Conservation (phyloP, 1,139 yeast genomes). For the Entelexis paramagnoliae region DNA sequence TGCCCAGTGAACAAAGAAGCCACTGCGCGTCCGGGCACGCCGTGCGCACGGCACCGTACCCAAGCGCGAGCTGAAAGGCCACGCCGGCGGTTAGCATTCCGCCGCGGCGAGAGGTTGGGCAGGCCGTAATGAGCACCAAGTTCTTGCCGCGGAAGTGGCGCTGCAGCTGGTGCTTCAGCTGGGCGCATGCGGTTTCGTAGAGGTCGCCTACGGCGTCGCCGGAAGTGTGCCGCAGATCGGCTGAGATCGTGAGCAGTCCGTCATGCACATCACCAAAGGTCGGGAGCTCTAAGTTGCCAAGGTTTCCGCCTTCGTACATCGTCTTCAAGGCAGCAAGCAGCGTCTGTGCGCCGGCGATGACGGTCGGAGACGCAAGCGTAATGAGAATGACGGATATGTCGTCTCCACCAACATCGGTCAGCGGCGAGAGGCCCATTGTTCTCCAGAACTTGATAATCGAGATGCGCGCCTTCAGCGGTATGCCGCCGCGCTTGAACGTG, state of each 20-base stretch:
- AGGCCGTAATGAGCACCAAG: constrained; percentile 13
- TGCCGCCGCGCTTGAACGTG: constrained; percentile 27
- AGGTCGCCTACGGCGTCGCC: constrained; percentile 24
- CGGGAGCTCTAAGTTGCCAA: constrained; percentile 30
- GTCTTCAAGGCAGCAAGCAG: constrained; percentile 28
- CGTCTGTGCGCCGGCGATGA: constrained; percentile 25
- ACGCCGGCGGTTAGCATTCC: constrained; percentile 19
- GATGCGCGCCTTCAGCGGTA: constrained; percentile 30
- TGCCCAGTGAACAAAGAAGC: constrained; percentile 19
- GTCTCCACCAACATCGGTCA: constrained; percentile 20
- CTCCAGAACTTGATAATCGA: constrained; percentile 35
- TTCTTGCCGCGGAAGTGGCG: constrained; percentile 3
- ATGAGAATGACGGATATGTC: constrained; percentile 26
- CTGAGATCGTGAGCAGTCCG: constrained; percentile 23
- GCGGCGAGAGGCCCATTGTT: constrained; percentile 33
- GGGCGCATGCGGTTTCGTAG: constrained; percentile 19
- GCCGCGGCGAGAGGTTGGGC: constrained; percentile 18
- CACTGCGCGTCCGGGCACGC: constrained; percentile 21
- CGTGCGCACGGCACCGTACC: constrained; percentile 18
- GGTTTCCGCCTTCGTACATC: constrained; percentile 32
- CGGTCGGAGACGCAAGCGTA: constrained; percentile 29
- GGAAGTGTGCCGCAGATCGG: constrained; percentile 21
- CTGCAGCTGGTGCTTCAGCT: constrained; percentile 13
- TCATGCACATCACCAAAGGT: constrained; percentile 24
- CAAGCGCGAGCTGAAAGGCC: constrained; percentile 23